Evolutionary conservation across 805 yeast genomes (phyloP).

Genomic region (Starmera caribaea): DNA sequence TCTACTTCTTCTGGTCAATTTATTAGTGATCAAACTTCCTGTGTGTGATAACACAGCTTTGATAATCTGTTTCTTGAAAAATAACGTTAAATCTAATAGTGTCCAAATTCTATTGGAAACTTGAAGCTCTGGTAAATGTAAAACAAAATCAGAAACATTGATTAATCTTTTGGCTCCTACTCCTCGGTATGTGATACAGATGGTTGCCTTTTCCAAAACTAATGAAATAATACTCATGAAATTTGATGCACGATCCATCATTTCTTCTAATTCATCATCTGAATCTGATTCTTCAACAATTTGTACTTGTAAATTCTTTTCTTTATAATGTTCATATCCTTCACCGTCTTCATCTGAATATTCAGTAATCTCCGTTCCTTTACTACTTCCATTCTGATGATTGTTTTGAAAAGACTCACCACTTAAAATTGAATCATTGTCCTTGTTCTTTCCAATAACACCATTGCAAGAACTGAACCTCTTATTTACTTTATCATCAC

Average conservation of each 20-base stretch:
- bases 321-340: neutral
- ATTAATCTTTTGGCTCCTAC: slow-evolving; percentile 58
- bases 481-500: too few species aligned
- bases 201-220: slow-evolving; percentile 35
- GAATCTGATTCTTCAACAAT: slow-evolving; percentile 2
- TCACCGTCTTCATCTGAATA: neutral
- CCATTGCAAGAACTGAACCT: too few species aligned
- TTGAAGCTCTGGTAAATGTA: slow-evolving; percentile 52
- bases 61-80: slow-evolving; percentile 53
- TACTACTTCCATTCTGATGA: too few species aligned
- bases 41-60: slow-evolving; percentile 53
- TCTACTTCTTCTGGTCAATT: slow-evolving; percentile 35
- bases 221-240: slow-evolving; percentile 61
- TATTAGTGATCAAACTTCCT: slow-evolving; percentile 74
- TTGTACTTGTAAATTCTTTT: too few species aligned
- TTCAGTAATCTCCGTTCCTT: too few species aligned
- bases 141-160: slow-evolving; percentile 65
- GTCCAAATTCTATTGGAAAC: slow-evolving; percentile 65
- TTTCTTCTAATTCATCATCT: slow-evolving; percentile 38
- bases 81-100: slow-evolving; percentile 51
- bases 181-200: slow-evolving; percentile 71
- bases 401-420: too few species aligned
- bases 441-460: too few species aligned
- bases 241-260: slow-evolving; percentile 68
- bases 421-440: too few species aligned